Evolutionary conservation across 768 basidiomycete species (phyloP).

Genomic region (Dacryopinax primogenitus): DNA sequence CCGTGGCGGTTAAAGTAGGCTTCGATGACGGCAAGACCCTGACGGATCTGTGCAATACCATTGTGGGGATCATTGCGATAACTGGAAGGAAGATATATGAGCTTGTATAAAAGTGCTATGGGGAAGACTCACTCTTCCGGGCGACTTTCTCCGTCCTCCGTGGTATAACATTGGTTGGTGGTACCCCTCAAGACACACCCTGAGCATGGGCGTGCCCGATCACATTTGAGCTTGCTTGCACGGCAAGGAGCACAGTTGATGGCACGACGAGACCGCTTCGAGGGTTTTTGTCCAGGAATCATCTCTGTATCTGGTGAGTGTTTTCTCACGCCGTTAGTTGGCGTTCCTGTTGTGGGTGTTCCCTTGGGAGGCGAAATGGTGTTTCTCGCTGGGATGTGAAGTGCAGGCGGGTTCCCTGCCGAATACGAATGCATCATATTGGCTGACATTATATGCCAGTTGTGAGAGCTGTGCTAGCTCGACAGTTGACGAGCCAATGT

Average conservation of each 20-base stretch:
- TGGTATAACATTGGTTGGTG: conserved; percentile 66
- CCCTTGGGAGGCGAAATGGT: conserved; percentile 1
- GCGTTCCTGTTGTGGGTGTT: neutral
- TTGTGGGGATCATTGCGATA: conserved; percentile 40
- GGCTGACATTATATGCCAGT: neutral
- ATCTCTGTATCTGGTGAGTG: neutral
- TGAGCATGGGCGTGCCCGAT: conserved; percentile 79
- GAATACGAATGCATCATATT: conserved; percentile 4
- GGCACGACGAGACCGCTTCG: conserved; percentile 73
- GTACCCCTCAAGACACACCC: conserved; percentile 78
- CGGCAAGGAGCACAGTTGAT: conserved; percentile 84
- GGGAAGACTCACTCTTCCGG: neutral
- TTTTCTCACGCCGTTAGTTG: neutral
- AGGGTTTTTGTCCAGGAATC: conserved; percentile 29
- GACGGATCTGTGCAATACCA: conserved; percentile 55
- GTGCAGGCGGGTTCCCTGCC: neutral
- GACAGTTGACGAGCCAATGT: neutral
- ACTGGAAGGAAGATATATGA: neutral
- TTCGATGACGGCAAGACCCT: conserved; percentile 56
- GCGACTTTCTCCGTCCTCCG: conserved; percentile 25
- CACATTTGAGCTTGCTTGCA: conserved; percentile 79
- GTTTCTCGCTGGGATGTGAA: conserved; percentile 28
- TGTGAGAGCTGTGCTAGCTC: neutral
- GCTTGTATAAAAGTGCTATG: neutral
- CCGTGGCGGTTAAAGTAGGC: conserved; percentile 5